Conservation (phyloP, 2,329 filamentous ascomycete species). For the Cladosporium oxysporum region DNA sequence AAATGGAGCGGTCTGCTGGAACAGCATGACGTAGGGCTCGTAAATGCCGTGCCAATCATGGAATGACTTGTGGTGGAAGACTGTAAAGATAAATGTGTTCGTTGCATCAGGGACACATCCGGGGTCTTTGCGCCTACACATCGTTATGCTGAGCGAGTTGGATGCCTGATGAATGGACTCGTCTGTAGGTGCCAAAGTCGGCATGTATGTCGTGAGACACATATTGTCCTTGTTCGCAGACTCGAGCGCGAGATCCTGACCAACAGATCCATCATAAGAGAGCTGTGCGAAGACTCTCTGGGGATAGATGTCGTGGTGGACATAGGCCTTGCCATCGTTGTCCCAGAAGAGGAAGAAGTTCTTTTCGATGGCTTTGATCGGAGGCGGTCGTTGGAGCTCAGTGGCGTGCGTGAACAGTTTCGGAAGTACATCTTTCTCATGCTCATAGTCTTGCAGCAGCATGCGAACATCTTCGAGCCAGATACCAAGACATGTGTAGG, state of each 20-base stretch:
- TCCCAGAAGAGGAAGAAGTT: slow-evolving; percentile 67
- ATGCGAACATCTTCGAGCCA: slow-evolving; percentile 58
- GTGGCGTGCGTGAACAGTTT: slow-evolving; percentile 45
- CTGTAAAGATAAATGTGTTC: slow-evolving; percentile 58
- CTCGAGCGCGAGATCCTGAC: slow-evolving; percentile 49
- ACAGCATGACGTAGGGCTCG: slow-evolving; percentile 58
- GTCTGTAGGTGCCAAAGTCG: background rate
- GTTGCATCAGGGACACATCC: slow-evolving; percentile 44
- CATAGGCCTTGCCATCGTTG: slow-evolving; percentile 46
- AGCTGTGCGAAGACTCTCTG: slow-evolving; percentile 54
- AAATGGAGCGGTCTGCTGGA: slow-evolving; percentile 52
- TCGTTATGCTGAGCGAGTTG: slow-evolving; percentile 58
- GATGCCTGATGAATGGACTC: slow-evolving; percentile 59
- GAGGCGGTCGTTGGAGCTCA: slow-evolving; percentile 55
- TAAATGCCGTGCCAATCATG: slow-evolving; percentile 52
- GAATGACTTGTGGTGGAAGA: slow-evolving; percentile 59
- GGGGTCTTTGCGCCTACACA: slow-evolving; percentile 53
- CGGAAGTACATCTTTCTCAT: background rate
- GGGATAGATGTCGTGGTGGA: slow-evolving; percentile 57
- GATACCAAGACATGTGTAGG: slow-evolving; percentile 58
- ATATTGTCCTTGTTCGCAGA: slow-evolving; percentile 43
- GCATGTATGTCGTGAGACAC: slow-evolving; percentile 49
- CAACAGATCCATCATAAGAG: slow-evolving; percentile 48
- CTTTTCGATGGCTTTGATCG: slow-evolving; percentile 55
- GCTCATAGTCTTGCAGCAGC: slow-evolving; percentile 32